Percentiles rank a stretch among this genome's conserved stretches.
Evolutionary conservation across 2,329 filamentous ascomycete species (phyloP).

Genomic region (Fusarium verticillioides): DNA sequence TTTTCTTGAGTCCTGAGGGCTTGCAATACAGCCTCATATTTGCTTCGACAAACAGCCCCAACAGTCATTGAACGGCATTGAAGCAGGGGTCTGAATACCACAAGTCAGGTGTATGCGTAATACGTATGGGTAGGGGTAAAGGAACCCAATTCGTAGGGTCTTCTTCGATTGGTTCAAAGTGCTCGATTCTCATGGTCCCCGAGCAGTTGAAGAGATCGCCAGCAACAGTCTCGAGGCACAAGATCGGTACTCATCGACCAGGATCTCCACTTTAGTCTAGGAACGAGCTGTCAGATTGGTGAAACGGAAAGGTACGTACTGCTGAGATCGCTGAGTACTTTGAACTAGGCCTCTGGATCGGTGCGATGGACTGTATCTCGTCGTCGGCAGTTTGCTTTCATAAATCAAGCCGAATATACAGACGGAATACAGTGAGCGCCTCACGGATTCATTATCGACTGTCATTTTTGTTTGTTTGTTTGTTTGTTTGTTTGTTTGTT

Average conservation of each 20-base stretch:
- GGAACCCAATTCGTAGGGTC: not conserved
- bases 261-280: constrained; percentile 6
- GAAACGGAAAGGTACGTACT: not conserved
- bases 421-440: too few species aligned
- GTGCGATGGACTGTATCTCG: constrained; percentile 8
- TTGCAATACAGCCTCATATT: constrained; percentile 1
- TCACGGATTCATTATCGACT: not conserved
- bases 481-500: not conserved
- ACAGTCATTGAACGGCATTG: not conserved
- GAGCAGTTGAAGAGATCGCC: constrained; percentile 37
- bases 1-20: not conserved
- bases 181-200: constrained; percentile 30
- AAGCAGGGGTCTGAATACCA: not conserved
- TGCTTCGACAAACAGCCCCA: not conserved
- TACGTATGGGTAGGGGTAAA: not conserved
- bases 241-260: constrained; percentile 37
- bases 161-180: constrained; percentile 11
- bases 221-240: constrained; percentile 25
- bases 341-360: constrained; percentile 22
- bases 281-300: constrained; percentile 19
- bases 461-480: not conserved
- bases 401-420: not conserved
- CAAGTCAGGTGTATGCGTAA: constrained; percentile 16
- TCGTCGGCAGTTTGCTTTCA: not conserved
- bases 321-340: constrained; percentile 19